These are phyloP conservation scores for Amanita pallidorosea DNA, from an alignment of 768 basidiomycete species.

Conservation along the genomic window DNA sequence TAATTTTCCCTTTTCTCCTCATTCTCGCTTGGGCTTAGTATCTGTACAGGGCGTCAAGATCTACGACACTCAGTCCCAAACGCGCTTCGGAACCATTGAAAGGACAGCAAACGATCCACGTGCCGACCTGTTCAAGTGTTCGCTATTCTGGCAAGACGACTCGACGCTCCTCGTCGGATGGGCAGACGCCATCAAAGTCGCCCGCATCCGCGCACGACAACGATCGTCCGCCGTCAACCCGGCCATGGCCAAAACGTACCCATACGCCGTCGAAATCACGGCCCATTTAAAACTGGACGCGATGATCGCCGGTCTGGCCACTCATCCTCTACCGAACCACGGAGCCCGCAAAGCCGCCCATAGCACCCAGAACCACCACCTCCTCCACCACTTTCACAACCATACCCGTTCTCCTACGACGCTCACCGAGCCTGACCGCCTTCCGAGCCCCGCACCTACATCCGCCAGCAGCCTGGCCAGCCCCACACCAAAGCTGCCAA, in stretches of 20 bases:
- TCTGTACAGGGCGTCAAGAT: slow-evolving; percentile 79
- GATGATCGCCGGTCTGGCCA: slow-evolving; percentile 87
- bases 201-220: slow-evolving; percentile 59
- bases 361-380: not conserved
- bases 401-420: slow-evolving; percentile 3
- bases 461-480: slow-evolving; percentile 10
- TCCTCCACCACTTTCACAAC: not conserved
- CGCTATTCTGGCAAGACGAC: slow-evolving; percentile 87
- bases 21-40: not conserved
- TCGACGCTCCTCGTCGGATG: slow-evolving; percentile 84
- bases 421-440: slow-evolving; percentile 9
- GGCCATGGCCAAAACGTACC: slow-evolving; percentile 36
- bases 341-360: not conserved
- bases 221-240: slow-evolving; percentile 28
- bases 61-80: slow-evolving; percentile 72
- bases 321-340: slow-evolving; percentile 40
- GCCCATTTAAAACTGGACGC: slow-evolving; percentile 90
- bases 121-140: slow-evolving; percentile 91
- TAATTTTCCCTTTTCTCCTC: not conserved
- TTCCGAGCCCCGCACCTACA: slow-evolving; percentile 7
- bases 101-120: slow-evolving; percentile 75
- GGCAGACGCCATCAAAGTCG: slow-evolving; percentile 91
- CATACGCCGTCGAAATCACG: slow-evolving; percentile 76
- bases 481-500: slow-evolving; percentile 1
- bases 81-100: slow-evolving; percentile 79